A percentile compares a stretch with the other conserved stretches of the same genome.
Evolutionary conservation across 2,329 filamentous ascomycete genomes (phyloP).

Genomic region (Phialophora chinensis): DNA sequence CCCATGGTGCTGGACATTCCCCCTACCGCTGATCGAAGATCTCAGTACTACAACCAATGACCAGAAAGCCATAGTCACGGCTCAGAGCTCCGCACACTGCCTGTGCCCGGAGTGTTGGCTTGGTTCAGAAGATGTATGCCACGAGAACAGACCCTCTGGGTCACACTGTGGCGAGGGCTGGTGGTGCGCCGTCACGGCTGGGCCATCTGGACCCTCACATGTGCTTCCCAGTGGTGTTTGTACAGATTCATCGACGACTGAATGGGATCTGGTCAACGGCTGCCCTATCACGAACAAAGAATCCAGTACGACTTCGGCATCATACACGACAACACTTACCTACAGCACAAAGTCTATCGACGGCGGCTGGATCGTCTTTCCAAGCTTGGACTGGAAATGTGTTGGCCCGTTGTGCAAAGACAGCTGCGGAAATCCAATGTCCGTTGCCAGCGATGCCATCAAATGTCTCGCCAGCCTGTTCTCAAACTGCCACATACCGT

Average conservation of each 20-base stretch:
- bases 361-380: constrained; percentile 17
- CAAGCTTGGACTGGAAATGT: constrained; percentile 20
- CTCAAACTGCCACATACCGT: constrained; percentile 6
- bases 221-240: constrained; percentile 12
- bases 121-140: constrained; percentile 10
- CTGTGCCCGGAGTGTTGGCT: constrained; percentile 17
- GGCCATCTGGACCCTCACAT: background rate
- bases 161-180: constrained; percentile 19
- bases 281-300: constrained; percentile 7
- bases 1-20: constrained; percentile 13
- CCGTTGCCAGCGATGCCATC: background rate
- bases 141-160: constrained; percentile 5
- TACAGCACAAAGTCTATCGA: constrained; percentile 7
- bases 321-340: constrained; percentile 10
- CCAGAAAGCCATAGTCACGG: background rate
- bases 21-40: background rate
- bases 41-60: background rate
- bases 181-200: constrained; percentile 15
- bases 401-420: constrained; percentile 17
- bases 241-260: background rate
- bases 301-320: background rate
- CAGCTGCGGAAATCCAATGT: constrained; percentile 5
- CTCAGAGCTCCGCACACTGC: constrained; percentile 6
- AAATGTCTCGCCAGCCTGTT: constrained; percentile 12
- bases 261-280: background rate